Conservation (phyloP, 1,139 yeast species). For the Pneumocystis jirovecii region DNA sequence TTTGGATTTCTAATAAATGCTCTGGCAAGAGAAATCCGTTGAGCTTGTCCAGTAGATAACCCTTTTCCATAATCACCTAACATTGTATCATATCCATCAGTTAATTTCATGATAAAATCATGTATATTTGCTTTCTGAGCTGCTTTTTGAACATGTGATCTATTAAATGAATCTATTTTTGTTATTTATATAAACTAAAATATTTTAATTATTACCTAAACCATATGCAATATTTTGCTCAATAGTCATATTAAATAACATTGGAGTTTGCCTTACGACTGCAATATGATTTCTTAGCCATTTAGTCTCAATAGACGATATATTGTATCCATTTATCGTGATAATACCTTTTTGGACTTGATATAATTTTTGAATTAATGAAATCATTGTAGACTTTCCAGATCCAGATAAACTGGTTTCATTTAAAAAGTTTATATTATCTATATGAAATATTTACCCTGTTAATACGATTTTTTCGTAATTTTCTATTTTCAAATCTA, state of each 20-base stretch:
- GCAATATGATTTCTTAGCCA: conserved; percentile 64
- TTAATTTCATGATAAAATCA: conserved; percentile 27
- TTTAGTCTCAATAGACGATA: conserved; percentile 50
- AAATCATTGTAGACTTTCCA: conserved; percentile 76
- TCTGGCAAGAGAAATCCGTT: conserved; percentile 75
- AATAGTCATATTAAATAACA: conserved; percentile 62
- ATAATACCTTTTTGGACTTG: conserved; percentile 54
- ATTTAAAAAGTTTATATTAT: background rate
- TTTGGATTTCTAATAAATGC: conserved; percentile 54
- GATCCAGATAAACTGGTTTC: conserved; percentile 52
- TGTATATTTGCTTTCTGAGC: conserved; percentile 23
- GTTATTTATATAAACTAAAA: background rate
- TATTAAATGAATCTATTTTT: conserved; percentile 18
- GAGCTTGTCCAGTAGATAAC: conserved; percentile 79
- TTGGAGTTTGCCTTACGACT: conserved; percentile 80
- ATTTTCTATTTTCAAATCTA: conserved; percentile 37
- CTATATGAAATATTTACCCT: conserved; percentile 28
- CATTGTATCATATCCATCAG: conserved; percentile 35
- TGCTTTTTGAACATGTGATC: conserved; percentile 26
- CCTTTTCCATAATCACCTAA: conserved; percentile 41
- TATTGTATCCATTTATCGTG: conserved; percentile 49
- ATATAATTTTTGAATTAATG: conserved; percentile 31
- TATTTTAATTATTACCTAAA: conserved; percentile 18
- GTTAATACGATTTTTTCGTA: conserved; percentile 79
- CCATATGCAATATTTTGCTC: conserved; percentile 72